Conservation (phyloP, 345 rosid genomes). For the Eucalyptus erythrocorys region DNA sequence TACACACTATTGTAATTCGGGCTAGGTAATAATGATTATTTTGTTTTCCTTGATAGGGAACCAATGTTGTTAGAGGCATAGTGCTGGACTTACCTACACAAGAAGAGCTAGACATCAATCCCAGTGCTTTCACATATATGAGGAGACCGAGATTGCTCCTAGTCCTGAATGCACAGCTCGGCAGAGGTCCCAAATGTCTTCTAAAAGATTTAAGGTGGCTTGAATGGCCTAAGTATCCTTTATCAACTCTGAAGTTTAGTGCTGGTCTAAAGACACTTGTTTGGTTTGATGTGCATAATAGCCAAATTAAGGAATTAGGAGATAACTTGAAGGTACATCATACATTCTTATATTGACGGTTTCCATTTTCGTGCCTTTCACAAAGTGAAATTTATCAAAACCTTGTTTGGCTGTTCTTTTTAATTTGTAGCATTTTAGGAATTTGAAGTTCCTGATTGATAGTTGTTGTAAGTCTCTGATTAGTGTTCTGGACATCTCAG, state of each 20-base stretch:
- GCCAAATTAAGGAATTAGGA: neutral
- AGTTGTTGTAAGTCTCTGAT: neutral
- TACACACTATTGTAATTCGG: no score
- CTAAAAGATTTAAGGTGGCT: neutral
- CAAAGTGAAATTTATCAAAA: neutral
- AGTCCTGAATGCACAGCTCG: no score
- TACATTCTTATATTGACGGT: neutral
- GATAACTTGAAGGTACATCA: neutral
- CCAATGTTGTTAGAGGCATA: no score
- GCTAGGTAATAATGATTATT: no score
- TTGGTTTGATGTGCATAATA: neutral
- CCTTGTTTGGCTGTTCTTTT: neutral
- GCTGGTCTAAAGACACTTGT: neutral
- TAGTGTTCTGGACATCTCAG: neutral
- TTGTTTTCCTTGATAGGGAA: no score
- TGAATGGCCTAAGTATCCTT: neutral
- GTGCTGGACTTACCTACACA: no score
- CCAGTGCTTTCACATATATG: no score
- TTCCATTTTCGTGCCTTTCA: neutral
- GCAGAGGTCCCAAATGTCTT: rapidly evolving
- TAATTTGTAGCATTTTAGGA: neutral
- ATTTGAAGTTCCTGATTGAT: neutral
- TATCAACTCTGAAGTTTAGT: neutral
- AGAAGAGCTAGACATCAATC: no score
- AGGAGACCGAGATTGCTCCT: rapidly evolving